Conservation (phyloP, 1,139 yeast genomes). For the Casaregolazyma lundiana region DNA sequence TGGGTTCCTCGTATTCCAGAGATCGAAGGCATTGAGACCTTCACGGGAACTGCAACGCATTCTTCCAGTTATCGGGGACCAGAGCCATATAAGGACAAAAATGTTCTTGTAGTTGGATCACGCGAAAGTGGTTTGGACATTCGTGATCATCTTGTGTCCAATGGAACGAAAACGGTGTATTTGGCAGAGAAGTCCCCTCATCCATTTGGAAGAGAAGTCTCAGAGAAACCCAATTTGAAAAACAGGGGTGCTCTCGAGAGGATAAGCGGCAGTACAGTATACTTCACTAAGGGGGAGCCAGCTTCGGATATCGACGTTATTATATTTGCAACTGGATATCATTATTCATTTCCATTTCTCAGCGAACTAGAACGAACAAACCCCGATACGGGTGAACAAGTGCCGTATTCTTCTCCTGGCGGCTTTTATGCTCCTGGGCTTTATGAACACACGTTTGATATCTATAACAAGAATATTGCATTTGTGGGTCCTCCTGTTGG, state of each 20-base stretch:
- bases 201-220: conserved; percentile 3
- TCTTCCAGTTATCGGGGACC: conserved; percentile 53
- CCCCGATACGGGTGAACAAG: conserved; percentile 16
- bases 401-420: conserved; percentile 36
- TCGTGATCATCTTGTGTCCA: conserved; percentile 41
- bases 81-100: conserved; percentile 36
- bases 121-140: conserved; percentile 62
- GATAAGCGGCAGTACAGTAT: not conserved
- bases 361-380: conserved; percentile 9
- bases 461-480: conserved; percentile 53
- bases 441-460: conserved; percentile 50
- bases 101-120: conserved; percentile 54
- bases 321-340: conserved; percentile 64
- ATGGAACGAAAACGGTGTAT: conserved; percentile 11
- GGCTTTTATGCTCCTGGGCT: conserved; percentile 47
- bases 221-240: not conserved
- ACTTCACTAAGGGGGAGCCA: conserved; percentile 17
- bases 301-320: conserved; percentile 42
- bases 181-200: conserved; percentile 12
- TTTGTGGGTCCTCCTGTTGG: conserved; percentile 49
- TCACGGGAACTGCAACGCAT: conserved; percentile 47
- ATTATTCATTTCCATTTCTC: conserved; percentile 46
- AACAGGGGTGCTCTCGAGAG: not conserved
- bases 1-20: conserved; percentile 53
- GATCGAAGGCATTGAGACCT: conserved; percentile 49